phyloP scores from a whole-genome alignment of 805 yeast genomes.

The Barnettozyma sucrosica region DNA sequence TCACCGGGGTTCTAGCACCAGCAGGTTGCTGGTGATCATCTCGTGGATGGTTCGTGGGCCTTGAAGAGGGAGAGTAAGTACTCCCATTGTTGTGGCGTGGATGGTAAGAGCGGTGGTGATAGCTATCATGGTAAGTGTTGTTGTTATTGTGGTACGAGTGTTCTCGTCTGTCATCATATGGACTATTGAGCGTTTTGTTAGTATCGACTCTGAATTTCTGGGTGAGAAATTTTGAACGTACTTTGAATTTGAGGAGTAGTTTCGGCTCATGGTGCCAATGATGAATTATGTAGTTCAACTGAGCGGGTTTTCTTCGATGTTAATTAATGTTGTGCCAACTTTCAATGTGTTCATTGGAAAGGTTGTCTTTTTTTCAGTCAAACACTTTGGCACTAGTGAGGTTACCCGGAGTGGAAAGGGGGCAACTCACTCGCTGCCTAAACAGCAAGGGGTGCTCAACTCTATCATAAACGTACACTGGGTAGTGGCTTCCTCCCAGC shows the following conservation, averaged over 20 bases:
- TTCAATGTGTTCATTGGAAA: too few relatives aligned
- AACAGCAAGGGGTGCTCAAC: too few relatives aligned
- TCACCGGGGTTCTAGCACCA: not conserved
- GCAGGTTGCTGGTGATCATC: not conserved
- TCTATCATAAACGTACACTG: too few relatives aligned
- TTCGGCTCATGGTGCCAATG: conserved; percentile 3
- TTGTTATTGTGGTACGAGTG: not conserved
- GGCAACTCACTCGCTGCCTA: too few relatives aligned
- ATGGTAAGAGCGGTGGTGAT: not conserved
- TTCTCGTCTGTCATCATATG: not conserved
- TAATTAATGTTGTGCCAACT: not conserved
- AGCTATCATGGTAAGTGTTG: not conserved
- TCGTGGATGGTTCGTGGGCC: not conserved
- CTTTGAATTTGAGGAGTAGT: conserved; percentile 4
- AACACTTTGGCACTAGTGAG: too few relatives aligned
- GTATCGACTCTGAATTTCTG: not conserved
- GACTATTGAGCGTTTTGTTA: not conserved
- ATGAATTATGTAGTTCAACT: too few relatives aligned
- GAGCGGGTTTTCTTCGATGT: not conserved
- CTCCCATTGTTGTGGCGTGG: not conserved
- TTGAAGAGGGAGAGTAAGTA: not conserved
- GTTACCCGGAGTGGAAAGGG: too few relatives aligned
- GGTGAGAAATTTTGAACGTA: not conserved
- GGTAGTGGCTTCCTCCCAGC: too few relatives aligned
- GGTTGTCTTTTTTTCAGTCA: too few relatives aligned